Conservation (phyloP, 305 asterid species). For the Petunia hybrid region DNA sequence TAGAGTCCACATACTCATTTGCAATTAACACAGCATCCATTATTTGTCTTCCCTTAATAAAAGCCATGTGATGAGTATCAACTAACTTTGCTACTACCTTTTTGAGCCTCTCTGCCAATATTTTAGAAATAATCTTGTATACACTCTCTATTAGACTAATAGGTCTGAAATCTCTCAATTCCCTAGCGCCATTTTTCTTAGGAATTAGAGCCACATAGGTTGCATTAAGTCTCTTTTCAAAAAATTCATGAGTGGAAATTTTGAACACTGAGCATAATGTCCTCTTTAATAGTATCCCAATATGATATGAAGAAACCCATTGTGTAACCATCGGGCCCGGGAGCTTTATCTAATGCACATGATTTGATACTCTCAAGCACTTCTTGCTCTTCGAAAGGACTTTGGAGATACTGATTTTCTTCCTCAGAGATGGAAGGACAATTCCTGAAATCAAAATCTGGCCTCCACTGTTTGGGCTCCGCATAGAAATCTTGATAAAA, state of each 20-base stretch:
- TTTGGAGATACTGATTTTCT: background rate
- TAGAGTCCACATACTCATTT: no score
- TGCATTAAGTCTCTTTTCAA: background rate
- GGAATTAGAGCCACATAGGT: background rate
- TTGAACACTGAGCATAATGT: background rate
- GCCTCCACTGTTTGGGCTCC: background rate
- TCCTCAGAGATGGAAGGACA: background rate
- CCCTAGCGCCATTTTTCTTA: background rate
- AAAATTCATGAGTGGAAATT: background rate
- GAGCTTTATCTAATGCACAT: background rate
- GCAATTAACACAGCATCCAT: no score
- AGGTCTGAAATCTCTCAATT: background rate
- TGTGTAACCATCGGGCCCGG: background rate
- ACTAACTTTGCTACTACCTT: background rate
- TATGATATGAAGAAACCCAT: background rate
- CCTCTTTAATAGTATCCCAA: background rate
- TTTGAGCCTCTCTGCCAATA: background rate
- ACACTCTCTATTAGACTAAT: background rate
- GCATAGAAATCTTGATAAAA: background rate
- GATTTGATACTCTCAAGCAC: background rate
- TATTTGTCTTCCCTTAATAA: no score
- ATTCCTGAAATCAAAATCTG: background rate
- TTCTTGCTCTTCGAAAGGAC: background rate
- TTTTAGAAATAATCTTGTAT: background rate
- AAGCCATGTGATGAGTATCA: background rate